Evolutionary conservation across 805 yeast species (phyloP), one percentile per base, ranked within the genome.

Genomic region (Ascoidea tarda): DNA sequence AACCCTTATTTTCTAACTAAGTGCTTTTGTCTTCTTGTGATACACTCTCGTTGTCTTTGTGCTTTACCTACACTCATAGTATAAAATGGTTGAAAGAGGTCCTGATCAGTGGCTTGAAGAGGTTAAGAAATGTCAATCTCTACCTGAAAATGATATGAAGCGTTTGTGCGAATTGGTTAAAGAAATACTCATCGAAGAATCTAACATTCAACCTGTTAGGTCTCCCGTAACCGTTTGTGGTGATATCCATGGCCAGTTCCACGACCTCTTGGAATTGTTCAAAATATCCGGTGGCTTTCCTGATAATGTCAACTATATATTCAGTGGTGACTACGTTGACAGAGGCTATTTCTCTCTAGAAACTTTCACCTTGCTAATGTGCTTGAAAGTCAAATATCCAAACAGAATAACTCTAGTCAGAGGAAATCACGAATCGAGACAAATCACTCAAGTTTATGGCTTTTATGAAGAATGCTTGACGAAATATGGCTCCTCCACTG

Each of bases 401-500:
- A 76, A 79, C 54, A 74, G 88, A 60, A 79, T 93, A 56, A 93
- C 98, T 0, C 74, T 91, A 52, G 97, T 91, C 12, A 76, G 99
- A 61, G 99, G 99, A n/a, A 91, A 91, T 67, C 99, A 91, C 69
- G 99, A 91, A 69, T 82, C 93, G 5, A 76, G 99, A 60, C 99
- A 93, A 64, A 93, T 93, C 64, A 91, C 99, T n/a, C 97, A 91
- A 70, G 98, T 90, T 45, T 91, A 91, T 69, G 99, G 99, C 5
- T 91, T 91, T 68, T 91, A 93, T 69, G 98, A 90, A 66, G 98
- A 90, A 68, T 90, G 98, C 65, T 66, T 90, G 55, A 84, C 88
- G 53, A 90, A 90, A 67, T 90, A 90, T 65, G 97, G 97, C 21
- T 84, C 91, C 46, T 87, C 95, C 28, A 87, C 95, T 32, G 96